A percentile compares a stretch with the other conserved stretches of the same genome.
These are phyloP conservation scores for Micractinium conductrix DNA, from an alignment of 139 green algal species.

Conservation along the genomic window DNA sequence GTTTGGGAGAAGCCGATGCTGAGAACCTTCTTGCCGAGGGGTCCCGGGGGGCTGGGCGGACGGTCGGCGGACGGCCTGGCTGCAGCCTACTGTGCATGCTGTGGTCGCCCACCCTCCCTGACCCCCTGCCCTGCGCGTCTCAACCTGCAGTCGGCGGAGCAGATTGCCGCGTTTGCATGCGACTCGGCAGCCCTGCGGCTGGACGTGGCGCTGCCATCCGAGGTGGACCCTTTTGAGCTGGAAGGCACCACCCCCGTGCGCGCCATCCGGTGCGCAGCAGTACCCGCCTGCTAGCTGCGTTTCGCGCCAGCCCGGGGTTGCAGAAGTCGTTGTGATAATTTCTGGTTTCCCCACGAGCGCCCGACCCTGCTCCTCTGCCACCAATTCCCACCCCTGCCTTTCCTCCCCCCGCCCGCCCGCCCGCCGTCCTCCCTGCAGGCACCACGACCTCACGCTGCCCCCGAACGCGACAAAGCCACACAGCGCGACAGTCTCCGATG, in stretches of 20 bases:
- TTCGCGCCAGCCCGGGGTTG: no score
- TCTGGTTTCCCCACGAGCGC: no score
- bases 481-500: neutral
- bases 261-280: no score
- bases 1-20: neutral
- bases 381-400: neutral
- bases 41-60: no score
- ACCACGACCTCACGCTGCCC: neutral
- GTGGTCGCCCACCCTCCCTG: neutral
- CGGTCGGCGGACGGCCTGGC: neutral
- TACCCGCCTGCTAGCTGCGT: no score
- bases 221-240: constrained; percentile 1
- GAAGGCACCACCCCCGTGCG: no score
- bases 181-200: neutral
- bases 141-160: neutral
- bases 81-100: no score
- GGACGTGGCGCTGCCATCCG: neutral
- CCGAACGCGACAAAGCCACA: neutral
- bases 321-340: no score
- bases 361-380: no score
- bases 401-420: neutral
- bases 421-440: neutral
- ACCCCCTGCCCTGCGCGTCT: neutral
- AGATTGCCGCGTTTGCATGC: neutral
- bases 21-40: no score